Base-by-base conservation (phyloP, 2,329 filamentous ascomycete genomes). In the Samsoniella hepiali region DNA sequence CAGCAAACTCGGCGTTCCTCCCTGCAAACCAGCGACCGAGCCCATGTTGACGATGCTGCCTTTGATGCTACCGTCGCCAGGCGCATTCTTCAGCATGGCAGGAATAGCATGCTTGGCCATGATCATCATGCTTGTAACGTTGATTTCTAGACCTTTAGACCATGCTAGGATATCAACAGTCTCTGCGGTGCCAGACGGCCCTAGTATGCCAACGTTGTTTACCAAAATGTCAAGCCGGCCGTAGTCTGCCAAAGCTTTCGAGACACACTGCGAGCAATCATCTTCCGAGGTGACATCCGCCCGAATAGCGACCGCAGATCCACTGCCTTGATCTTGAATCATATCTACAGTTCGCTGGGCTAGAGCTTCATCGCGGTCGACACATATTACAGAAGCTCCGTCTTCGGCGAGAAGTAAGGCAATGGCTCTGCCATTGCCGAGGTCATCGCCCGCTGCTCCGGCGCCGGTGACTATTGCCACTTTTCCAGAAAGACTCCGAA, bases 71-170 rank as follows among this genome's bases (percentile, higher is more conserved):
- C 76, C 76, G 15, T 64, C 53, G 27, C 56, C 56, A 0, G 58
- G 45, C 7, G 79, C 74, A 62, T 88, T 87, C 62, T 76, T 78
- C 31, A 67, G 66, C 86, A 89, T 89, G 3, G 76, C 81, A 0
- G 86, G 87, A 36, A 90, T 81, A 0, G 81, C 81, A 67, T 84
- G 82, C 68, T 88, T 87, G 22, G 78, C 76, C 84, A 89, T 88
- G 62, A 83, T 76, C 36, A 89, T 82, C 86, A 89, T 89, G 67
- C 82, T 86, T 5, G 80, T 81, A 4, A 90, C 84, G 68, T 90
- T 90, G 54, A 88, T 75, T 51, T 86, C 79, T 62, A 90, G 77
- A 0, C 81, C 79, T 58, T 77, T 78, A 0, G 81, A 77, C 84
- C 85, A 90, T 11, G 78, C 76, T 0, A 72, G 78, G 77, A 87